Conservation (phyloP, 805 yeast species). For the Saturnispora sanitii region DNA sequence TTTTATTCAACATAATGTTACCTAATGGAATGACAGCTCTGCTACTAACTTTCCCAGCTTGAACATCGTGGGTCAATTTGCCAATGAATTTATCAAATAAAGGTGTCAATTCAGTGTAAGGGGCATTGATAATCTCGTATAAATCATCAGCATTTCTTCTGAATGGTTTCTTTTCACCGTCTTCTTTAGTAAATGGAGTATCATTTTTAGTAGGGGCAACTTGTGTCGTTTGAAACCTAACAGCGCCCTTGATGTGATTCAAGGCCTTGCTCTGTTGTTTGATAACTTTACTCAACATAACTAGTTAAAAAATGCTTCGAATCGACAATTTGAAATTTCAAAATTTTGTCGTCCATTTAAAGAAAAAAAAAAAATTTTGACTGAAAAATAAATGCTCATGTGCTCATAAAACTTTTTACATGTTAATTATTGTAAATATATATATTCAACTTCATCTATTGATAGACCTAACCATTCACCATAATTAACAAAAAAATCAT, state of each 20-base stretch:
- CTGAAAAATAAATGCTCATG: neutral
- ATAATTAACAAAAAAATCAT: conserved; percentile 20
- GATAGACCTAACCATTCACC: conserved; percentile 14
- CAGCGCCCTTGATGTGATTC: neutral
- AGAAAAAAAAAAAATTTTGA: neutral
- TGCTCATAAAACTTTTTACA: neutral
- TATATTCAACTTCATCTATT: conserved; percentile 7
- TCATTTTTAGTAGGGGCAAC: neutral
- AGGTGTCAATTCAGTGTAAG: conserved; percentile 11
- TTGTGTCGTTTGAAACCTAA: conserved; percentile 3
- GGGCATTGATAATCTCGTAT: conserved; percentile 3
- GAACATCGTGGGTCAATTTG: conserved; percentile 4
- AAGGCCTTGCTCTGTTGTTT: neutral
- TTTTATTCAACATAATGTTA: conserved; percentile 7
- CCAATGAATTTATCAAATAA: conserved; percentile 11
- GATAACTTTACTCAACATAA: too few relatives aligned
- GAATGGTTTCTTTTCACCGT: neutral
- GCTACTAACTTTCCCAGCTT: neutral
- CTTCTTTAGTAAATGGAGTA: neutral
- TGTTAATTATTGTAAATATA: conserved; percentile 1
- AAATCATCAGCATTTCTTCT: conserved; percentile 7
- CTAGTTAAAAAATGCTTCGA: too few relatives aligned
- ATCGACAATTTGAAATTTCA: too few relatives aligned
- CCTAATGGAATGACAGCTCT: conserved; percentile 5
- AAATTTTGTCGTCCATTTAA: too few relatives aligned